Base-by-base conservation (phyloP, 805 yeast species). In the Candida mattraensis region DNA sequence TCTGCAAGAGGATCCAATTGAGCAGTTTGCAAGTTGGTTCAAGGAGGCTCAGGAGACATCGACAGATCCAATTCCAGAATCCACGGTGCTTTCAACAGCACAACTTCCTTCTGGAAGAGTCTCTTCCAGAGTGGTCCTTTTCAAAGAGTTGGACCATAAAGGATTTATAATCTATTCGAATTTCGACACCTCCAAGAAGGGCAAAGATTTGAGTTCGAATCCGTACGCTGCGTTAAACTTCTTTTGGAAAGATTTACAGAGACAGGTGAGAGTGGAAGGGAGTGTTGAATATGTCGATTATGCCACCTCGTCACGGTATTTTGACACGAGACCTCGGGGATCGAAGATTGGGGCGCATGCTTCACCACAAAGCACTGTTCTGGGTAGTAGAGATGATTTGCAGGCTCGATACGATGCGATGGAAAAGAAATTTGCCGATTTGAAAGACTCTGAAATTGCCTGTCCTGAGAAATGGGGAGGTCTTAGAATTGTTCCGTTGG, bases 381-480 rank as follows among this genome's bases (percentile, higher is more conserved):
- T 89, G 23, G 51, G 56, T 10, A 17, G 32, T 18, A 70, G 96
- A 45, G 74, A 74, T 11, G 84, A 76, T 48, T 74, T 91, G 42
- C 84, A 88, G 23, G 52, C 56, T 0, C 51, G 70, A 11, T 77
- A 77, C 33, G 54, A 60, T 8, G 56, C 66, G 18, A 71, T 65
- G 42, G 80, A 70, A 37, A 63, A 71, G 37, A 70, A 78, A 56
- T 87, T 86, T 44, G 74, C 78, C 44, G 78, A 71, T 25, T 24
- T 44, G 7, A 45, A 47, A 24, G 83, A 73, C 34, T 76, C 76
- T 22, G 78, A 80, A 24, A 78, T 93, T 28, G 94, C 95, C 18
- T 83, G 95, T 46, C 99, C 99, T 11, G 89, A 85, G 22, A 82
- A 68, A 58, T 93, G 99, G 99, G 99, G 98, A 36, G 99, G 99